Percentiles rank a stretch among this genome's conserved stretches.
phyloP scores from a whole-genome alignment of 768 basidiomycete genomes.

The Kockovaella imperatae region DNA sequence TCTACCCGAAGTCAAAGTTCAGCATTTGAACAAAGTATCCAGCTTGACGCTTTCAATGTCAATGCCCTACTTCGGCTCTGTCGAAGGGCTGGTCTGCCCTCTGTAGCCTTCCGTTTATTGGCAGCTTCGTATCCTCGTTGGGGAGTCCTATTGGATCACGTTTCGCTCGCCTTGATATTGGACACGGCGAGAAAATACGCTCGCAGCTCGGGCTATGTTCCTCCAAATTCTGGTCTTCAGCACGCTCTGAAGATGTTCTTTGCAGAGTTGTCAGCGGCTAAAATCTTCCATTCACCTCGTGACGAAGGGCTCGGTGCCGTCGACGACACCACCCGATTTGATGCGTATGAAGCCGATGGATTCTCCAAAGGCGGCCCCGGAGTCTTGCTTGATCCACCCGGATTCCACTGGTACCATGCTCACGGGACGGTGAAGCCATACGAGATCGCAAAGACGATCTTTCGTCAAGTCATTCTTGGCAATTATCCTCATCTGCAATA shows the following conservation, averaged over 20 bases:
- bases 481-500: conserved; percentile 50
- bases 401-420: conserved; percentile 26
- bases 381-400: conserved; percentile 25
- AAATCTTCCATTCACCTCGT: not conserved
- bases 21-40: too few relatives aligned
- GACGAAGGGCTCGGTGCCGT: not conserved
- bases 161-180: conserved; percentile 57
- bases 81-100: conserved; percentile 1
- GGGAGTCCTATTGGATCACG: conserved; percentile 52
- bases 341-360: conserved; percentile 8
- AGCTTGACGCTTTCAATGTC: conserved; percentile 22
- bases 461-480: conserved; percentile 55
- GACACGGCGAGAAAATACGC: conserved; percentile 54
- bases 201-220: conserved; percentile 1
- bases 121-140: conserved; percentile 59
- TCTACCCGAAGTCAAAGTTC: too few relatives aligned
- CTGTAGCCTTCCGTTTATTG: conserved; percentile 50
- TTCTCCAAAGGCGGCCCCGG: conserved; percentile 13
- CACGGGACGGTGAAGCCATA: conserved; percentile 44
- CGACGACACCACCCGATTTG: not conserved
- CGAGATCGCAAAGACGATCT: conserved; percentile 52
- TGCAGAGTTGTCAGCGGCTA: not conserved
- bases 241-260: conserved; percentile 11
- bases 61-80: conserved; percentile 24
- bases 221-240: conserved; percentile 47